A percentile compares a stretch with the other conserved stretches of the same genome.
Conservation (phyloP, 768 basidiomycete genomes). For the Coprinopsis marcescibilis region DNA sequence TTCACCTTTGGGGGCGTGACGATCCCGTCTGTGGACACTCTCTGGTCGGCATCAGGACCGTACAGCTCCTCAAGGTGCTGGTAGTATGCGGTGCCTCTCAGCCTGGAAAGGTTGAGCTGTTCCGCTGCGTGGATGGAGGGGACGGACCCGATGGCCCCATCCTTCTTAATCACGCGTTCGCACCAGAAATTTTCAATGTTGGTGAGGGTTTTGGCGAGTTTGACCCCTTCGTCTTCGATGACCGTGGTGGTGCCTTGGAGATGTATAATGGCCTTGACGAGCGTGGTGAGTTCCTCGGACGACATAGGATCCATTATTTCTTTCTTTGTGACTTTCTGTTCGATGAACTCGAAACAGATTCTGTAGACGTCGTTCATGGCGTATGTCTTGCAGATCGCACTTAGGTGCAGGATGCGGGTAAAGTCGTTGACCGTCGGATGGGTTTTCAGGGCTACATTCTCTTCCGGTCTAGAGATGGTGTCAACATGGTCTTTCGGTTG, state of each 20-base stretch:
- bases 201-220: constrained; percentile 17
- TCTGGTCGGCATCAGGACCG: constrained; percentile 26
- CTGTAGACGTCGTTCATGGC: too few relatives aligned
- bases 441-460: too few relatives aligned
- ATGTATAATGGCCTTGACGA: constrained; percentile 40
- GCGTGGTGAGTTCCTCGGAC: constrained; percentile 21
- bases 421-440: too few relatives aligned
- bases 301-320: constrained; percentile 19
- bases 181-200: constrained; percentile 25
- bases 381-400: too few relatives aligned
- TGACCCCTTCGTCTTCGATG: constrained; percentile 23
- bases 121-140: constrained; percentile 35
- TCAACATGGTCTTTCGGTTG: too few relatives aligned
- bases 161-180: constrained; percentile 21
- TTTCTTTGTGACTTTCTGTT: too few relatives aligned
- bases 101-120: constrained; percentile 21
- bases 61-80: constrained; percentile 29
- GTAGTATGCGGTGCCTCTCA: constrained; percentile 36
- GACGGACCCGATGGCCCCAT: constrained; percentile 26
- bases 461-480: too few relatives aligned
- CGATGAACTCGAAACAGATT: too few relatives aligned
- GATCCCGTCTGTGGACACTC: constrained; percentile 17
- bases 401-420: too few relatives aligned
- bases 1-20: constrained; percentile 30
- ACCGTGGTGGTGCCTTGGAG: constrained; percentile 23